Base-by-base conservation (phyloP, 306 rosid genomes). In the Castanea sativa region DNA sequence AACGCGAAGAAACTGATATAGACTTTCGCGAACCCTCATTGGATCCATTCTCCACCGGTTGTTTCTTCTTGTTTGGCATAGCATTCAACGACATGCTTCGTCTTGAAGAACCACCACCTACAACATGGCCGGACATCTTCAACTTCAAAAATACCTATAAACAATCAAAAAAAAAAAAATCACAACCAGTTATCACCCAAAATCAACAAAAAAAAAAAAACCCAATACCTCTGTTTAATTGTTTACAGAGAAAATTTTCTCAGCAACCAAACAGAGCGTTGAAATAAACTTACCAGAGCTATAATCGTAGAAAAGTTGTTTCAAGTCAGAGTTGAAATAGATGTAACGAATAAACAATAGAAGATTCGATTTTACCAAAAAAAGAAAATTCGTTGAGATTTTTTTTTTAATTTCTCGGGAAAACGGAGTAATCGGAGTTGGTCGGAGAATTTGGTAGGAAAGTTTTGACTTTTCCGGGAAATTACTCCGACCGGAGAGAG, bases 401-500 rank as follows among this genome's bases (percentile, higher is more conserved):
- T 49, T 13, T 12, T 10, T 49, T 45, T 45, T 2, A 10, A 11
- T 12, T 41, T 41, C 12, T 64, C 63, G 18, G 60, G 6, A 33
- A 21, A 43, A n/a, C 1, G 69, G 43, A 60, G 25, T 18, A 32
- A 79, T n/a, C 71, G 69, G 3, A 49, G 16, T 12, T 63, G 85
- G 92, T 80, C 91, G 89, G 86, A 9, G 73, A 80, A 55, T 71
- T 69, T 63, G 15, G 52, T 58, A 82, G 83, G 84, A 64, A 83
- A 78, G 76, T 41, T 16, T 3, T 56, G 71, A 45, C 53, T 75
- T 60, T 69, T 80, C 83, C 94, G 88, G 87, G 83, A 41, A 73
- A 76, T 71, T 73, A 41, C 90, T 79, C 90, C 93, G 86, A 86
- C 94, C 98, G 86, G 84, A 76, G 78, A 79, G 77, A 65, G 14